Conservation (phyloP, 2,329 filamentous ascomycete species). For the Alternaria alternata region DNA sequence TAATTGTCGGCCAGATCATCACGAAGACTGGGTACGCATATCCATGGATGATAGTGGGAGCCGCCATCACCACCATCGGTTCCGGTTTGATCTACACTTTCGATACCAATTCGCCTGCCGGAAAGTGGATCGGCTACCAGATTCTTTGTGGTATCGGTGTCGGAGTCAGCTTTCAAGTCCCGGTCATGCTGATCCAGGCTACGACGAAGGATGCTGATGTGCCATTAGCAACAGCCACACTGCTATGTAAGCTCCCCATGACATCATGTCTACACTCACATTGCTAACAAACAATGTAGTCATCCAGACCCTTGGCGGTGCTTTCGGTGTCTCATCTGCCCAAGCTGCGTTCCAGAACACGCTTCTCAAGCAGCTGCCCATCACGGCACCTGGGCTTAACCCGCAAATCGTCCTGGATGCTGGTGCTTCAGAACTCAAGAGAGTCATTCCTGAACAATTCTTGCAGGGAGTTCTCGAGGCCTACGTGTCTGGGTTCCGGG, state of each 20-base stretch:
- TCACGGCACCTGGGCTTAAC: constrained; percentile 38
- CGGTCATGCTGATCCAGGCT: constrained; percentile 50
- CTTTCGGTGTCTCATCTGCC: constrained; percentile 52
- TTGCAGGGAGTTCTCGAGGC: constrained; percentile 5
- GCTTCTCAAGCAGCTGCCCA: constrained; percentile 41
- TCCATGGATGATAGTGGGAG: constrained; percentile 45
- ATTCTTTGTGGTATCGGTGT: constrained; percentile 53
- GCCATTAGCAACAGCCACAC: constrained; percentile 47
- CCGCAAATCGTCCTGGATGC: constrained; percentile 41
- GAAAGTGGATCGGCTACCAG: constrained; percentile 59
- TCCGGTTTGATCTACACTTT: constrained; percentile 56
- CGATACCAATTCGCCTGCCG: constrained; percentile 44
- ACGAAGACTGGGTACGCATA: constrained; percentile 47
- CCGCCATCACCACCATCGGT: constrained; percentile 43
- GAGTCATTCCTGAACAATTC: not conserved
- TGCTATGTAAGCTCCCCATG: constrained; percentile 45
- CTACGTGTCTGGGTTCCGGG: constrained; percentile 2
- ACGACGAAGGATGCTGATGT: constrained; percentile 46
- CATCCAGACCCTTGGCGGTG: constrained; percentile 49
- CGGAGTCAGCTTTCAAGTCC: constrained; percentile 34
- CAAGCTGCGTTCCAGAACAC: constrained; percentile 54
- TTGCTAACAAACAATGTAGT: not conserved
- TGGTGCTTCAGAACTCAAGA: constrained; percentile 42
- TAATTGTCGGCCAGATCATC: constrained; percentile 11
- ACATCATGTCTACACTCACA: fast-evolving